Conservation (phyloP, 2,329 filamentous ascomycete genomes). For the Huntiella savannae region DNA sequence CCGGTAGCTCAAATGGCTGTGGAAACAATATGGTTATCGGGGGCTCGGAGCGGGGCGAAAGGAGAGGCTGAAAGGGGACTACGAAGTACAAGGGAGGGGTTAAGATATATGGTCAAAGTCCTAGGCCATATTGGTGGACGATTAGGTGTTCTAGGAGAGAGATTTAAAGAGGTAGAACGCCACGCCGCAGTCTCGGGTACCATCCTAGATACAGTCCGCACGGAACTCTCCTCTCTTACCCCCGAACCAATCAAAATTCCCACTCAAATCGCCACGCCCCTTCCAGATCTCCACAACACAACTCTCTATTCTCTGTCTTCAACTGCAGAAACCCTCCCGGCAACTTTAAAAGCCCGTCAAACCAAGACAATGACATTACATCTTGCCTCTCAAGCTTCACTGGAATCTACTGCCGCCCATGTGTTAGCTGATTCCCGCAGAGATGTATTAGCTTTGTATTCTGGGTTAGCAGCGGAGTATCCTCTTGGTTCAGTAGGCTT, state of each 20-base stretch:
- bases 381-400: slow-evolving; percentile 27
- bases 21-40: slow-evolving; percentile 40
- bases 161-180: slow-evolving; percentile 14
- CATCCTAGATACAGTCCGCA: no score
- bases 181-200: not conserved
- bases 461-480: slow-evolving; percentile 34
- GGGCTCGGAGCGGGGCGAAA: slow-evolving; percentile 32
- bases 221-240: not conserved
- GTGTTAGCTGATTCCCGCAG: slow-evolving; percentile 28
- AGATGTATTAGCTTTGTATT: slow-evolving; percentile 29
- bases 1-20: slow-evolving; percentile 53
- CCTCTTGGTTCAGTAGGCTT: slow-evolving; percentile 28
- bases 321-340: slow-evolving; percentile 18
- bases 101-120: slow-evolving; percentile 32
- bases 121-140: slow-evolving; percentile 20
- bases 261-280: not conserved
- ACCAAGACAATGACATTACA: slow-evolving; percentile 25
- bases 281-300: not conserved
- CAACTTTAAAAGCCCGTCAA: slow-evolving; percentile 24
- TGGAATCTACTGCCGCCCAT: slow-evolving; percentile 25
- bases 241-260: not conserved
- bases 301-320: not conserved
- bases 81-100: slow-evolving; percentile 25
- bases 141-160: slow-evolving; percentile 26
- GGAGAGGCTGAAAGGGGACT: slow-evolving; percentile 24